Conservation (phyloP, 1,284 basidiomycete genomes). For the Cryptococcus neoformans region DNA sequence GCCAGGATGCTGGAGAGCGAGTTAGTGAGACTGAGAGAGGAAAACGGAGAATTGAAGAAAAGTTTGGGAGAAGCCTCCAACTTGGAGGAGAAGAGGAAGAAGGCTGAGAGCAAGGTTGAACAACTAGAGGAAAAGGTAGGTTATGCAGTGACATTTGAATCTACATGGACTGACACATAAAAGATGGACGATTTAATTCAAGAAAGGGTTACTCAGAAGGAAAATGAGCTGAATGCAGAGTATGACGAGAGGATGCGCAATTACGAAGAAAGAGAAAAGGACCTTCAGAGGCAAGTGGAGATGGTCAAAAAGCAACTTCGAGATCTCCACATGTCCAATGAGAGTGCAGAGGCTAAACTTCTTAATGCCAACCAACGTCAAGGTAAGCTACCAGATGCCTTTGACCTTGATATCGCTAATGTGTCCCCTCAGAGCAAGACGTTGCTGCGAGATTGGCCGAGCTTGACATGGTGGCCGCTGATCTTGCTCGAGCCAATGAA, state of each 20-base stretch:
- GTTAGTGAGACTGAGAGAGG: conserved; percentile 65
- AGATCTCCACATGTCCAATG: conserved; percentile 84
- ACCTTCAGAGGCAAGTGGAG: conserved; percentile 79
- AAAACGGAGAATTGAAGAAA: conserved; percentile 73
- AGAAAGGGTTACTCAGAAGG: conserved; percentile 81
- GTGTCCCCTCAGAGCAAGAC: conserved; percentile 70
- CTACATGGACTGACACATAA: conserved; percentile 6
- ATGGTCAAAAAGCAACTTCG: conserved; percentile 82
- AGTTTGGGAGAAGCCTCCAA: conserved; percentile 63
- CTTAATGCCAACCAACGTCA: conserved; percentile 83
- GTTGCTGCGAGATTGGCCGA: conserved; percentile 82
- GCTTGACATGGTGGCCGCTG: conserved; percentile 86
- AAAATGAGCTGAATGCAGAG: conserved; percentile 91
- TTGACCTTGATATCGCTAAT: conserved; percentile 11
- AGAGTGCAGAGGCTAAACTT: conserved; percentile 85
- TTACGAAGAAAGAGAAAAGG: conserved; percentile 93
- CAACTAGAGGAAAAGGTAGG: conserved; percentile 77
- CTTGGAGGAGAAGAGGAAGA: conserved; percentile 70
- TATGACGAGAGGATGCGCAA: conserved; percentile 94
- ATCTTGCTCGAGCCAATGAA: conserved; percentile 88
- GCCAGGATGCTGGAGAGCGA: conserved; percentile 70
- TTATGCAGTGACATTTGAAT: too few relatives aligned
- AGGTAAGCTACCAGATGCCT: conserved; percentile 54
- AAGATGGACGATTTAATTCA: conserved; percentile 88
- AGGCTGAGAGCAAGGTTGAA: conserved; percentile 67